Conservation (phyloP, 495 filamentous ascomycete genomes). For the Daldinia childiae region DNA sequence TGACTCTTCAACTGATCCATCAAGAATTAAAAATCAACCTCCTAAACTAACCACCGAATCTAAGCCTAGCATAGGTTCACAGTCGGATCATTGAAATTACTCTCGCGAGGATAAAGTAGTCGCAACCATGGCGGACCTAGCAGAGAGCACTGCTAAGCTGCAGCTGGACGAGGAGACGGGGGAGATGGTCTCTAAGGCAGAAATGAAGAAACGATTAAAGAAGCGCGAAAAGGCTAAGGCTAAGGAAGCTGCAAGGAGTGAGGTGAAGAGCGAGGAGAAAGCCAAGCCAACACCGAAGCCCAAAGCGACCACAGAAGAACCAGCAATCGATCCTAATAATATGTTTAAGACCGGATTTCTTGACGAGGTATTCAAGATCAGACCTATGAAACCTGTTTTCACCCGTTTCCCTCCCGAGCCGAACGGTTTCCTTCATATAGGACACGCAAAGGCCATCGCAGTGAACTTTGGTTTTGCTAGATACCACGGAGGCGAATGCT, state of each 20-base stretch:
- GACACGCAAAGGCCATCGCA: constrained; percentile 95
- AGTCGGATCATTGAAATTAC: neutral
- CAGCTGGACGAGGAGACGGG: constrained; percentile 72
- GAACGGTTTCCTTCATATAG: constrained; percentile 81
- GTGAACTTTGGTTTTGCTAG: constrained; percentile 96
- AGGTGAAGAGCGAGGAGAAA: constrained; percentile 46
- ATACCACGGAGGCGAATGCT: constrained; percentile 77
- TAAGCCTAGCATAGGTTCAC: neutral
- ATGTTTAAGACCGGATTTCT: constrained; percentile 91
- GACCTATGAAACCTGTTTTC: constrained; percentile 69
- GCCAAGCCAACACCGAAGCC: constrained; percentile 54
- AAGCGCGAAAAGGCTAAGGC: constrained; percentile 64
- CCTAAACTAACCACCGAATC: too few species aligned
- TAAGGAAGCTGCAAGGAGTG: constrained; percentile 45
- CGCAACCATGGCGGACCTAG: constrained; percentile 64
- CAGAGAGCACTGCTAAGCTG: constrained; percentile 65
- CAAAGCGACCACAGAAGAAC: constrained; percentile 53
- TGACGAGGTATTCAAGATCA: constrained; percentile 79
- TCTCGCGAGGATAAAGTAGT: neutral
- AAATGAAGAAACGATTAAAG: constrained; percentile 70
- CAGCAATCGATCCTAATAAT: constrained; percentile 68
- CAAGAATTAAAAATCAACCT: neutral
- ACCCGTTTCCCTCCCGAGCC: constrained; percentile 96
- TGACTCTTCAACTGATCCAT: constrained; percentile 3
- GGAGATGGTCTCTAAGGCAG: constrained; percentile 72